These are phyloP conservation scores for Crithidia fasciculata DNA, from an alignment of 208 protist genomes.

Conservation along the genomic window DNA sequence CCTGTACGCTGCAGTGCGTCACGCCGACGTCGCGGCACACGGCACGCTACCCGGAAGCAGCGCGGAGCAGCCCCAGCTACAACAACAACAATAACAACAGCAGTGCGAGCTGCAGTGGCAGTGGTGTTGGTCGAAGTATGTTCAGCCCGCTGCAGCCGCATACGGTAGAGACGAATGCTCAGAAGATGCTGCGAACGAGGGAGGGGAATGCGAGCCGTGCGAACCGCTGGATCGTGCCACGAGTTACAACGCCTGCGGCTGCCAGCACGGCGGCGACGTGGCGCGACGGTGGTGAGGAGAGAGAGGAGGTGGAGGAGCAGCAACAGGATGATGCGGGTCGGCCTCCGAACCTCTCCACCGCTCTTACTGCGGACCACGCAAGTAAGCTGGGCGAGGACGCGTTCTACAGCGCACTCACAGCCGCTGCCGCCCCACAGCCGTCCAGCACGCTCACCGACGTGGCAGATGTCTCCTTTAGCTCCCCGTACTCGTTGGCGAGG, in stretches of 20 bases:
- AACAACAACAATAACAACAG: background rate
- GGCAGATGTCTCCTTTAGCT: background rate
- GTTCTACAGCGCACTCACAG: background rate
- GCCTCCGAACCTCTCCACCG: background rate
- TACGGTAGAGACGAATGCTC: too few species aligned
- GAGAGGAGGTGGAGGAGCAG: background rate
- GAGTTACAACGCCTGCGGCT: too few species aligned
- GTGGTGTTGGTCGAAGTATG: too few species aligned
- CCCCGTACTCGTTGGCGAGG: constrained; percentile 1
- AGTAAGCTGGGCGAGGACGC: background rate
- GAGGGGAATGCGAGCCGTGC: too few species aligned
- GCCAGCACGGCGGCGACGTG: background rate
- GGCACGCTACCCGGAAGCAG: background rate
- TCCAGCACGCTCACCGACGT: constrained; percentile 12
- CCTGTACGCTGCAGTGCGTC: constrained; percentile 23
- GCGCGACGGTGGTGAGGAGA: background rate
- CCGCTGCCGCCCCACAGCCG: background rate
- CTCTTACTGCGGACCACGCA: background rate
- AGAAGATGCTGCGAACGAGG: too few species aligned
- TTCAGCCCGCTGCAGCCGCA: too few species aligned
- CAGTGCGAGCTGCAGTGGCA: background rate
- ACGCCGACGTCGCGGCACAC: constrained; percentile 16
- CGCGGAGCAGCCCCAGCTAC: background rate
- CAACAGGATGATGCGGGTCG: background rate
- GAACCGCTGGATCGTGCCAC: too few species aligned